Evolutionary conservation across 2,329 filamentous ascomycete species (phyloP), one percentile per base, ranked within the genome.

Genomic region (Trichoderma cornu-damae): DNA sequence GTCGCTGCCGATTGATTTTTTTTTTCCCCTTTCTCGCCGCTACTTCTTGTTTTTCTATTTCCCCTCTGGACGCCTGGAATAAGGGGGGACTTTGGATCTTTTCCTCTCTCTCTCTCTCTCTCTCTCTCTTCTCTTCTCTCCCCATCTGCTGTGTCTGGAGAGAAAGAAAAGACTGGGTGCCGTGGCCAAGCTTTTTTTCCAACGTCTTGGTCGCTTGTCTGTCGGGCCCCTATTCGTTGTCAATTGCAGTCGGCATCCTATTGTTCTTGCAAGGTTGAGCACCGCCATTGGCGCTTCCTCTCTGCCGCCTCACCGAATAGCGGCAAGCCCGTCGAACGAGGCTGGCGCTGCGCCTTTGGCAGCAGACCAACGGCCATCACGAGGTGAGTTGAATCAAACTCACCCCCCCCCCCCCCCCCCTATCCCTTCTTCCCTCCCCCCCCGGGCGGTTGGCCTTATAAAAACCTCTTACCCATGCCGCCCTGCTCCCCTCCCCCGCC

Each of bases 201-300:
- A n/a, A 49, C 46, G 47, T 49, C 30, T 6, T 44, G 24, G 37
- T 34, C 28, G 47, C 24, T 40, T 34, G 42, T 57, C 20, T n/a
- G 54, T 30, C 44, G 20, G 42, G 46, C 44, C n/a, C n/a, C 34
- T 28, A 22, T 26, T 51, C 47, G 40, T 35, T 12, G n/a, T 50
- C 54, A 57, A 57, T 57, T 44, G 54, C 43, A 22, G 51, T 49
- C 53, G 43, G 54, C 54, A 57, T 50, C 47, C 54, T 57, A 51
- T 57, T 57, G 54, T 57, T 44, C 54, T 37, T 35, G 20, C 22
- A 18, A 12, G 28, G 28, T 22, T 51, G n/a, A 18, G 43, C 34
- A 32, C 52, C 22, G 22, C 30, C 28, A 35, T 54, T 44, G 50
- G 50, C 26, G 18, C 18, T 56, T n/a, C 38, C 35, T 50, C 34